Evolutionary conservation across 2,329 filamentous ascomycete genomes (phyloP).

Genomic region (Aspergillus persii): DNA sequence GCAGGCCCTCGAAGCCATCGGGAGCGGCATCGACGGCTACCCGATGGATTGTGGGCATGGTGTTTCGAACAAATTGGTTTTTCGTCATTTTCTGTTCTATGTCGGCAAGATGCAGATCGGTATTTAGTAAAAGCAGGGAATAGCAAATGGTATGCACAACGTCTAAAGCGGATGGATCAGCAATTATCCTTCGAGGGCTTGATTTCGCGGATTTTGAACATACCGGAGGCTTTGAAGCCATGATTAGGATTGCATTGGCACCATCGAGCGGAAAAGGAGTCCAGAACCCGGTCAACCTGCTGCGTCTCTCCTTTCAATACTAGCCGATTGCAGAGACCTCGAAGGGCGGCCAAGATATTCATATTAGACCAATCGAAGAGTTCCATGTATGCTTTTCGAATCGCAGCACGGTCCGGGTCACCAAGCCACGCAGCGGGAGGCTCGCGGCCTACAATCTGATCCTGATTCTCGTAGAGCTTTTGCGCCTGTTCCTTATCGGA

Average conservation of each 20-base stretch:
- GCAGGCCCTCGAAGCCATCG: constrained; percentile 59
- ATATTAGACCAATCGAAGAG: constrained; percentile 81
- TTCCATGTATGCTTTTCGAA: constrained; percentile 82
- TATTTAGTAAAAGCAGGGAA: constrained; percentile 91
- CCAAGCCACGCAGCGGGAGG: constrained; percentile 87
- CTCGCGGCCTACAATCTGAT: constrained; percentile 74
- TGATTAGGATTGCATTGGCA: constrained; percentile 89
- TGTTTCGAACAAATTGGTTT: constrained; percentile 93
- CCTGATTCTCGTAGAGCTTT: constrained; percentile 76
- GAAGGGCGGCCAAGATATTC: constrained; percentile 75
- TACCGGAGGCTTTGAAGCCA: constrained; percentile 85
- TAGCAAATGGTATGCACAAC: constrained; percentile 97
- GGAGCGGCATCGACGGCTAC: constrained; percentile 71
- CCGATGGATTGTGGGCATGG: constrained; percentile 81
- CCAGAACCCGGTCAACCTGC: constrained; percentile 91
- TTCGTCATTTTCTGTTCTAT: constrained; percentile 97
- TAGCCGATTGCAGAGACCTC: constrained; percentile 76
- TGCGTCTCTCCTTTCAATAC: constrained; percentile 89
- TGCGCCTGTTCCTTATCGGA: constrained; percentile 75
- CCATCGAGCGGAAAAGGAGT: constrained; percentile 86
- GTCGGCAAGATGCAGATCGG: constrained; percentile 90
- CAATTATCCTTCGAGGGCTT: background rate
- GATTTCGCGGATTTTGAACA: constrained; percentile 30
- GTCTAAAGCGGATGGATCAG: constrained; percentile 55
- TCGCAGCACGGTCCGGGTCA: constrained; percentile 51